Evolutionary conservation across 2,329 filamentous ascomycete genomes (phyloP).

Genomic region (Aaosphaeria pasadenensis): DNA sequence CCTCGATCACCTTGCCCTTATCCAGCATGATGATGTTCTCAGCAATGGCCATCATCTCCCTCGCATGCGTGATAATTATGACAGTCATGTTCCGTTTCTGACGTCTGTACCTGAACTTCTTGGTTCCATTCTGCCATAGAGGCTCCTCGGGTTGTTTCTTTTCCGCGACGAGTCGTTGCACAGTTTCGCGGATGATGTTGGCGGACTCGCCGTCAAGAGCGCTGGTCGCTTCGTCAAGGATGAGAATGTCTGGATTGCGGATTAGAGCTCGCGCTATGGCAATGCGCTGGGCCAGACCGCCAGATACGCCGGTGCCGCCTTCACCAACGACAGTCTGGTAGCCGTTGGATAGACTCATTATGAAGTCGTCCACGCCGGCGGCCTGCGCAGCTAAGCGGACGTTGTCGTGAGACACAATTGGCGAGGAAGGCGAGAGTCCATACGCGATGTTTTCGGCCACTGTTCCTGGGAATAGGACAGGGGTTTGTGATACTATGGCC

Average conservation of each 20-base stretch:
- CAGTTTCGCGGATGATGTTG: conserved; percentile 60
- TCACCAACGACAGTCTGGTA: conserved; percentile 75
- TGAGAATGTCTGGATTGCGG: conserved; percentile 66
- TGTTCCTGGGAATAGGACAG: conserved; percentile 73
- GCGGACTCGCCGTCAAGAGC: conserved; percentile 72
- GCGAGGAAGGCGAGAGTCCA: conserved; percentile 59
- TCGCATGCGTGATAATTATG: conserved; percentile 76
- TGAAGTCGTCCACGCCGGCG: conserved; percentile 74
- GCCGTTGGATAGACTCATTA: conserved; percentile 65
- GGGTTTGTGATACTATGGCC: conserved; percentile 67
- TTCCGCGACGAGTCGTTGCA: conserved; percentile 53
- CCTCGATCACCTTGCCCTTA: conserved; percentile 64
- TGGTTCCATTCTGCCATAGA: background rate
- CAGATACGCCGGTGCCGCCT: conserved; percentile 69
- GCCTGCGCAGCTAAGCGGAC: conserved; percentile 51
- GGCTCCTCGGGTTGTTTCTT: conserved; percentile 9
- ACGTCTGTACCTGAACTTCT: conserved; percentile 9
- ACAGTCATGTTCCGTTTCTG: conserved; percentile 57
- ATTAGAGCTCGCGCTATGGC: conserved; percentile 78
- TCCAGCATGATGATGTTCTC: conserved; percentile 70
- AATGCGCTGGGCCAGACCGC: conserved; percentile 79
- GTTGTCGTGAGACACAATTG: conserved; percentile 41
- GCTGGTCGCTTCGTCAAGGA: conserved; percentile 85
- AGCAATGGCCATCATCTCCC: conserved; percentile 82
- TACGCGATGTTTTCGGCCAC: conserved; percentile 82